Percentiles rank a stretch among this genome's conserved stretches.
Conservation (phyloP, 257 asterid genomes). For the Eucommia ulmoides region DNA sequence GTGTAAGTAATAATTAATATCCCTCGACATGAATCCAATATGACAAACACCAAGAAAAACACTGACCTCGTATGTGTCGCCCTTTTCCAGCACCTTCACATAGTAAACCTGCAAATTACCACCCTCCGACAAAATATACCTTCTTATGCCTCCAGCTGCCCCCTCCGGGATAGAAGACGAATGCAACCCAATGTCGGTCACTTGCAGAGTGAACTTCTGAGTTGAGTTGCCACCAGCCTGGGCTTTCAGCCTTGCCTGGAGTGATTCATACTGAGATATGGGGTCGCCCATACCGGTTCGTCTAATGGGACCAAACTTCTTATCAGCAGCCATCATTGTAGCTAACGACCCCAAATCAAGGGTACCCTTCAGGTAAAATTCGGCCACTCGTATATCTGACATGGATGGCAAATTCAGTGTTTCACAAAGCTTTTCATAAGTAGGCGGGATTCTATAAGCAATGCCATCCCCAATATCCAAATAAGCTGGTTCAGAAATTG, state of each 20-base stretch:
- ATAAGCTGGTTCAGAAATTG: constrained; percentile 67
- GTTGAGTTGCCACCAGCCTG: constrained; percentile 35
- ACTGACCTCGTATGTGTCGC: constrained; percentile 94
- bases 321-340: constrained; percentile 86
- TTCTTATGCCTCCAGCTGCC: constrained; percentile 77
- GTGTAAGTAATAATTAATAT: constrained; percentile 10
- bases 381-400: constrained; percentile 79
- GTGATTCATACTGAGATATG: constrained; percentile 71
- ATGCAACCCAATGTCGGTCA: constrained; percentile 62
- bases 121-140: constrained; percentile 79
- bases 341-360: constrained; percentile 95
- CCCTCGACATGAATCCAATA: background rate
- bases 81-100: constrained; percentile 98
- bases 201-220: constrained; percentile 55
- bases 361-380: constrained; percentile 88
- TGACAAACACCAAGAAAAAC: background rate
- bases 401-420: constrained; percentile 61
- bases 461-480: constrained; percentile 92
- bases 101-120: constrained; percentile 78
- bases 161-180: constrained; percentile 90
- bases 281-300: constrained; percentile 64
- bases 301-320: constrained; percentile 28
- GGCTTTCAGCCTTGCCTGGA: constrained; percentile 68
- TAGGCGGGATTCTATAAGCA: constrained; percentile 80
- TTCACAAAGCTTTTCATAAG: constrained; percentile 69